Evolutionary conservation across 208 protist species (phyloP), one percentile per base, ranked within the genome.

Genomic region (Blastocrithidia nonstop): DNA sequence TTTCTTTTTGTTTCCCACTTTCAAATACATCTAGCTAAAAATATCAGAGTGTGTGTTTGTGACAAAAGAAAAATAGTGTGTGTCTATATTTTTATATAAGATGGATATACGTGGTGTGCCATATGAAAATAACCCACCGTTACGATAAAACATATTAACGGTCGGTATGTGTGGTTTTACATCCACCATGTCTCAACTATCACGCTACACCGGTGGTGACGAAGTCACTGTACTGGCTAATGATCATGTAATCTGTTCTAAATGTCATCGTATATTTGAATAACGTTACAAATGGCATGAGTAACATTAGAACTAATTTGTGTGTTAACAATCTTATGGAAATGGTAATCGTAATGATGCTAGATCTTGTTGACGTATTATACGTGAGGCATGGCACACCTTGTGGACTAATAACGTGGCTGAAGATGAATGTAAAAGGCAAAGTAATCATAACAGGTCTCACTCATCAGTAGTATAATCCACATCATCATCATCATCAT

Each of bases 131-230:
- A 68, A 45, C 21, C 71, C 67, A 1, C 72, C 71, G 19, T 54
- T 20, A 25, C 61, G 81, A 6, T 54, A 56, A 19, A 91, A 91
- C 50, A 91, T 91, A 43, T 50, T 91, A 33, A 87, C 81, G 11
- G 76, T 91, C 11, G 63, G 58, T 7, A 78, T 76, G 51, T 76
- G 76, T 17, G 81, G 81, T 15, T 56, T 87, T 37, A 83, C 71
- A 1, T 66, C 76, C 7, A 57, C 61, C 13, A 65, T 76, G 6
- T 37, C 76, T 0, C 71, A 85, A 42, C 54, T 91, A 15, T 40
- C 76, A 0, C 72, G 77, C 19, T 91, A 91, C 63, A 72, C 66
- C 6, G 81, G 67, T 19, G 56, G 57, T 3, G 74, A 85, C 37
- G 71, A 71, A 19, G 59, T 91, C 3, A 63, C 61, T 25, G 74